Evolutionary conservation across 805 yeast genomes (phyloP).

Genomic region (Hemisphaericaspora nanyangensis): DNA sequence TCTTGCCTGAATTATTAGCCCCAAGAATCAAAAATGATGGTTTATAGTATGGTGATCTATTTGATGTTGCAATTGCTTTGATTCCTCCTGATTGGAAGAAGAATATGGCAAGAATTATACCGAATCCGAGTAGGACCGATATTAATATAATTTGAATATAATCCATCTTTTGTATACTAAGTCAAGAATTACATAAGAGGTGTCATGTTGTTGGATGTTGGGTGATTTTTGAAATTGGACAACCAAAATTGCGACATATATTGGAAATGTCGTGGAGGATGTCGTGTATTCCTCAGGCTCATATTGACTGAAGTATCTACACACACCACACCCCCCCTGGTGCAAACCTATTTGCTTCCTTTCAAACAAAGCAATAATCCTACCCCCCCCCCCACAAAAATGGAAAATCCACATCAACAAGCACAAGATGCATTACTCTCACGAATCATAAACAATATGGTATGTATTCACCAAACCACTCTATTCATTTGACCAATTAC

Average conservation of each 20-base stretch:
- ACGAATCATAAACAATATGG: constrained; percentile 73
- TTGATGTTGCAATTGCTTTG: constrained; percentile 6
- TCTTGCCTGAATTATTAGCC: constrained; percentile 63
- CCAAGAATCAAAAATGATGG: constrained; percentile 67
- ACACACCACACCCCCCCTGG: too few species aligned
- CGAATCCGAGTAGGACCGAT: constrained; percentile 24
- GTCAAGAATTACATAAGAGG: too few species aligned
- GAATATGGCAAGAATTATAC: constrained; percentile 20
- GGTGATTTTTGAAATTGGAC: background rate
- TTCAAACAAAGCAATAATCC: too few species aligned
- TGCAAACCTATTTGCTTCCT: too few species aligned
- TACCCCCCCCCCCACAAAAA: constrained; percentile 25
- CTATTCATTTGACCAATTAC: too few species aligned
- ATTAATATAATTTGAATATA: constrained; percentile 19
- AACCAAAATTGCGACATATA: too few species aligned
- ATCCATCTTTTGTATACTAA: constrained; percentile 23
- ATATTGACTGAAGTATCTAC: too few species aligned
- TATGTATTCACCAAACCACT: constrained; percentile 33
- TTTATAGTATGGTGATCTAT: constrained; percentile 18
- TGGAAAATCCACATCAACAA: constrained; percentile 87
- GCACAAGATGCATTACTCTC: constrained; percentile 72
- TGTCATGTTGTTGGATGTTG: background rate
- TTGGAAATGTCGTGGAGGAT: too few species aligned
- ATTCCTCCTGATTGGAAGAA: constrained; percentile 19
- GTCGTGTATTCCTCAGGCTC: too few species aligned